These are phyloP conservation scores for Przewalskia tangutica DNA, from an alignment of 257 asterid genomes.

Conservation along the genomic window DNA sequence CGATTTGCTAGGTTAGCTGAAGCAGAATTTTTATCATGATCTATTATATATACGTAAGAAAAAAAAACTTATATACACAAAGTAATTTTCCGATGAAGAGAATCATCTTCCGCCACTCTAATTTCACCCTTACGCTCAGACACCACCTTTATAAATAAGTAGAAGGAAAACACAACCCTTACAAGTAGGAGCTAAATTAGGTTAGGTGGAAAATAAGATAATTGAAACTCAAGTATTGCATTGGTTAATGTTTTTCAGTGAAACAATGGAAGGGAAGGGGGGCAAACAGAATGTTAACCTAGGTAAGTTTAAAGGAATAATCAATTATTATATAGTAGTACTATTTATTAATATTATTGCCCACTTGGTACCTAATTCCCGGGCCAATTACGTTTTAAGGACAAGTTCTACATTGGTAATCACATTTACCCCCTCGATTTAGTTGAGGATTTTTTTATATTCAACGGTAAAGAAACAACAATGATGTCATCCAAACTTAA, in stretches of 20 bases:
- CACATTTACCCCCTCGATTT: neutral
- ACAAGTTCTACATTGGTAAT: conserved; percentile 2
- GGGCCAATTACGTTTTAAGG: neutral
- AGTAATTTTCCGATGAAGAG: neutral
- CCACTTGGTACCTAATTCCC: conserved; percentile 4
- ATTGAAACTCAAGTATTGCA: neutral
- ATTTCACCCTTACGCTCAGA: neutral
- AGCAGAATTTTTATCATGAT: neutral
- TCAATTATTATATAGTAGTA: neutral
- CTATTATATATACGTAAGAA: neutral
- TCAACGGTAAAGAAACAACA: neutral
- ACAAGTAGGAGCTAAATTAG: neutral
- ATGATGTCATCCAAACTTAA: neutral
- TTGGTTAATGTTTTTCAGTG: neutral
- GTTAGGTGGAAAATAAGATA: neutral
- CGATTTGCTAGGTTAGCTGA: neutral
- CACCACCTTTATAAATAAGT: neutral
- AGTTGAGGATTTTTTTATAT: neutral
- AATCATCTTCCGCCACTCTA: neutral
- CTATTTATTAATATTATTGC: neutral
- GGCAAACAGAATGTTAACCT: conserved; percentile 1
- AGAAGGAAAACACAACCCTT: neutral
- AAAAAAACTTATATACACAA: neutral
- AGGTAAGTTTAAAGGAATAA: conserved; percentile 2
- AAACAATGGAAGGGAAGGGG: neutral